These are phyloP conservation scores for Ustilago loliicola DNA, from an alignment of 1,284 basidiomycete genomes.

Conservation along the genomic window DNA sequence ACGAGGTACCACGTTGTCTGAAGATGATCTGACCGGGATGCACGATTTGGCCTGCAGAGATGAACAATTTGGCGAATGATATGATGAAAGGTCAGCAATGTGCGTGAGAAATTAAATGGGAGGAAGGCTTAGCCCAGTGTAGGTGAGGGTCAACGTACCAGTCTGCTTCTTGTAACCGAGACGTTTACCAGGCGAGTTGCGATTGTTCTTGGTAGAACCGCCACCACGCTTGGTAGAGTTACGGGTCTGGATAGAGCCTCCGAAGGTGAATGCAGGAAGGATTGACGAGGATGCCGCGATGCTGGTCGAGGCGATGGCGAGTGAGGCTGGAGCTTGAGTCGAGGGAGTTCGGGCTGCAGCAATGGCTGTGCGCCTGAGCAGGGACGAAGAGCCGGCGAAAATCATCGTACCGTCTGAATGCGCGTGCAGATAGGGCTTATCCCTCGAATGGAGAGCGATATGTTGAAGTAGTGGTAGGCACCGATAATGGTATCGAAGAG, in stretches of 20 bases:
- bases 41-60: slow-evolving; percentile 56
- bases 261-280: slow-evolving; percentile 63
- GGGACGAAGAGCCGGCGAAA: slow-evolving; percentile 24
- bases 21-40: slow-evolving; percentile 66
- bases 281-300: slow-evolving; percentile 17
- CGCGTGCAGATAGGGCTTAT: neutral
- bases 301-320: slow-evolving; percentile 53
- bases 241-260: slow-evolving; percentile 66
- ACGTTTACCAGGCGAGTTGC: slow-evolving; percentile 68
- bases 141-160: slow-evolving; percentile 16
- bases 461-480: too few species aligned
- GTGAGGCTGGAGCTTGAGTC: slow-evolving; percentile 47
- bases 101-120: neutral
- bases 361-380: slow-evolving; percentile 37
- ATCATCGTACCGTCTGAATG: slow-evolving; percentile 19
- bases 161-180: slow-evolving; percentile 68
- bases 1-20: slow-evolving; percentile 68
- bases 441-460: too few species aligned
- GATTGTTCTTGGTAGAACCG: slow-evolving; percentile 69
- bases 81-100: neutral
- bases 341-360: slow-evolving; percentile 27
- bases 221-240: slow-evolving; percentile 70
- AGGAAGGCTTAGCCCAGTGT: neutral
- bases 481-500: neutral
- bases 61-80: too few species aligned